phyloP scores from a whole-genome alignment of 306 rosid genomes.

The Begonia loranthoides region DNA sequence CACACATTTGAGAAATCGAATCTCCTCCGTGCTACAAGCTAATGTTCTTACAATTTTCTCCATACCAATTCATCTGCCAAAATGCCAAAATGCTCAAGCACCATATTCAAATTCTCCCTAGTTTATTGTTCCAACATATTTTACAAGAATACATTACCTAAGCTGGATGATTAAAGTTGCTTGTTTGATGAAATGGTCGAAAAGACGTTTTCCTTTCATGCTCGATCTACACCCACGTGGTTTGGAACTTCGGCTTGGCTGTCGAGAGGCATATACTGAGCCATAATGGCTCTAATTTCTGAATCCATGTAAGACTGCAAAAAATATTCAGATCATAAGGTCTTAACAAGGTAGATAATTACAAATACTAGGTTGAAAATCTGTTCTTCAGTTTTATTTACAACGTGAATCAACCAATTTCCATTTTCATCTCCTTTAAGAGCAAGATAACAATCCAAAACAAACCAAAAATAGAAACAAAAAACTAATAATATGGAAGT shows the following conservation, averaged over 20 bases:
- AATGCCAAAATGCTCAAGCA: neutral
- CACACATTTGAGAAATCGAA: neutral
- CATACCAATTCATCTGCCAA: neutral
- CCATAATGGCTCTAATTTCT: constrained; percentile 99
- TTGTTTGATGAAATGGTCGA: neutral
- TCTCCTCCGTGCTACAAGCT: neutral
- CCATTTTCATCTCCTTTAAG: neutral
- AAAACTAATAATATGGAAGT: too few species aligned
- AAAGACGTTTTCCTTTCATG: constrained; percentile 20
- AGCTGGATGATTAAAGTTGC: neutral
- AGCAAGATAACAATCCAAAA: neutral
- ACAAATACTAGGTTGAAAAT: neutral
- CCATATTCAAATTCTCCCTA: neutral
- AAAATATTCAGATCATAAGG: constrained; percentile 7
- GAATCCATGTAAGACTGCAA: constrained; percentile 98
- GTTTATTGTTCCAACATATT: neutral
- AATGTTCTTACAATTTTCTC: neutral
- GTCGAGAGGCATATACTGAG: constrained; percentile 98
- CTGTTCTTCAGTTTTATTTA: neutral
- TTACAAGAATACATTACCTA: neutral
- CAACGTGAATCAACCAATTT: too few species aligned
- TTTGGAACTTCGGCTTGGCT: constrained; percentile 89
- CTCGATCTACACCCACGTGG: constrained; percentile 47
- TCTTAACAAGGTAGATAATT: constrained; percentile 8
- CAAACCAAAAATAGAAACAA: too few species aligned